A percentile compares a stretch with the other conserved stretches of the same genome.
These are phyloP conservation scores for Periconia sp. DNA, from an alignment of 2,329 filamentous ascomycete species.

Conservation along the genomic window DNA sequence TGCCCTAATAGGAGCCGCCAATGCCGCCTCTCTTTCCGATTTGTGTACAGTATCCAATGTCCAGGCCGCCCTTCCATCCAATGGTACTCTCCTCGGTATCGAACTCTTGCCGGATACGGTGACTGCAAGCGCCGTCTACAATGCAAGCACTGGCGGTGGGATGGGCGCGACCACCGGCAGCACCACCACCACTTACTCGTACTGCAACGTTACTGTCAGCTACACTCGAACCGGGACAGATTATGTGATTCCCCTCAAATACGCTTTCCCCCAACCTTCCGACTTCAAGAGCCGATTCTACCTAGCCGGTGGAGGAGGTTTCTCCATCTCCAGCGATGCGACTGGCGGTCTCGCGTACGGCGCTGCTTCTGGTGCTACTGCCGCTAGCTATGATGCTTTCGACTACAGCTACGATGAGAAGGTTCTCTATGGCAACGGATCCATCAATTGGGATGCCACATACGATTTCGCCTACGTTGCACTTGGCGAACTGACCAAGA, in stretches of 20 bases:
- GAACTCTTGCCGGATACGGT: slow-evolving; percentile 51
- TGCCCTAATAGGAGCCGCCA: slow-evolving; percentile 9
- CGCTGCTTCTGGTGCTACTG: slow-evolving; percentile 56
- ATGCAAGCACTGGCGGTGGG: slow-evolving; percentile 38
- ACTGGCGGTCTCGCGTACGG: slow-evolving; percentile 55
- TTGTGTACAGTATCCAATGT: slow-evolving; percentile 22
- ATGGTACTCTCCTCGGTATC: slow-evolving; percentile 26
- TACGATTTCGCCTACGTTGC: slow-evolving; percentile 61
- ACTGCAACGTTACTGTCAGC: slow-evolving; percentile 56
- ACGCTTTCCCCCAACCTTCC: slow-evolving; percentile 52
- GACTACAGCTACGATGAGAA: slow-evolving; percentile 45
- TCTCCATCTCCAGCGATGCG: slow-evolving; percentile 30
- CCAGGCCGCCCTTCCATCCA: slow-evolving; percentile 21
- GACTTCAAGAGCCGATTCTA: slow-evolving; percentile 56
- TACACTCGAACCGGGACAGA: slow-evolving; percentile 52
- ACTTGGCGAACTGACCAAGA: slow-evolving; percentile 57
- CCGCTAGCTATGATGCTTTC: slow-evolving; percentile 59
- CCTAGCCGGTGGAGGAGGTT: slow-evolving; percentile 56
- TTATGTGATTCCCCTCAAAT: slow-evolving; percentile 27
- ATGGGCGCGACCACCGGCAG: slow-evolving; percentile 3
- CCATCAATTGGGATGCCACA: slow-evolving; percentile 57
- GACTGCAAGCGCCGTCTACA: slow-evolving; percentile 41
- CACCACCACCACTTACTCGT: slow-evolving; percentile 31
- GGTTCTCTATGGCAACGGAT: slow-evolving; percentile 51
- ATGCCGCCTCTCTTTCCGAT: slow-evolving; percentile 6